These are phyloP conservation scores for Actinidia chinensis DNA, from an alignment of 179 eudicot species.

Conservation along the genomic window DNA sequence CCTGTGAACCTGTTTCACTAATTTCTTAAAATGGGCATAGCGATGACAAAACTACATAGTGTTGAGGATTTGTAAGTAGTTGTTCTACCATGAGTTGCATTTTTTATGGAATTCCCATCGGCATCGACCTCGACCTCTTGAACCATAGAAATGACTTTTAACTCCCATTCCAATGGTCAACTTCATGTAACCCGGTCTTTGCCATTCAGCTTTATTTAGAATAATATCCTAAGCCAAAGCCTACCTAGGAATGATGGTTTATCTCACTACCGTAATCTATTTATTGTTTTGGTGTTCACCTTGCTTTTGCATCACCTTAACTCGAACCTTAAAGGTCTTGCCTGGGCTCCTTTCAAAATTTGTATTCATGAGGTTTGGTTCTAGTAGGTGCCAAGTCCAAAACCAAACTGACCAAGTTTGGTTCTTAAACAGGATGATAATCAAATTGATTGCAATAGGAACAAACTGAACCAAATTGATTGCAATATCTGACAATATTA, in stretches of 20 bases:
- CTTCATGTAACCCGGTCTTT: background rate
- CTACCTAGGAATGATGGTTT: background rate
- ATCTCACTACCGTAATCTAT: background rate
- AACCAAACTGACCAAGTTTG: constrained; percentile 1
- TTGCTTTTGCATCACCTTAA: background rate
- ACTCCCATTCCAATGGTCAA: background rate
- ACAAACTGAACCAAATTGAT: background rate
- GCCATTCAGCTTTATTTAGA: background rate
- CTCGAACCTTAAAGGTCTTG: background rate
- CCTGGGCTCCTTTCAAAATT: background rate
- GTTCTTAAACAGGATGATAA: background rate
- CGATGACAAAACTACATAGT: background rate
- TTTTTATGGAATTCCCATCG: background rate
- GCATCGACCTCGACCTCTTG: background rate
- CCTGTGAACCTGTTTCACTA: background rate
- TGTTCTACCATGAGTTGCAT: background rate
- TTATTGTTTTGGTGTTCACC: background rate
- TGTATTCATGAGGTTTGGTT: background rate
- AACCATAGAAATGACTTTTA: background rate
- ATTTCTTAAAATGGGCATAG: background rate
- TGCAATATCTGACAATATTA: background rate
- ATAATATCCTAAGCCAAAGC: background rate
- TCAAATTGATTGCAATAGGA: background rate
- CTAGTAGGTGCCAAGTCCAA: background rate
- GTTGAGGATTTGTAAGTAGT: background rate